Conservation (phyloP, 331 rosid species). For the Quercus phellos region DNA sequence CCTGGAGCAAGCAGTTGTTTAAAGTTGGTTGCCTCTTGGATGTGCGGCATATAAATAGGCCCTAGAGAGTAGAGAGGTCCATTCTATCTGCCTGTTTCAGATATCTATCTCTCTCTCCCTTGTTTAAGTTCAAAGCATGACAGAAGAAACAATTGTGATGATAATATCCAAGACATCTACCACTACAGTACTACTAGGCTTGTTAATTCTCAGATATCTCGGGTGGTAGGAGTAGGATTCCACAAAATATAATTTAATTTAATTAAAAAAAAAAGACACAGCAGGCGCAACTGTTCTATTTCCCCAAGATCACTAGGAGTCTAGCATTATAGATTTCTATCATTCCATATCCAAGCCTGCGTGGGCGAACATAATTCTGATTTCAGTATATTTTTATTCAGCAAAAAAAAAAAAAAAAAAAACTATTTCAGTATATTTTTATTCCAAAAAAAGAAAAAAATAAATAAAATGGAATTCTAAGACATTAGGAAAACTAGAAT, state of each 20-base stretch:
- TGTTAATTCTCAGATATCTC: background rate
- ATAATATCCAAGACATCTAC: constrained; percentile 6
- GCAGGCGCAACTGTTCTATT: constrained; percentile 3
- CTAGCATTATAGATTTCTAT: too few species aligned
- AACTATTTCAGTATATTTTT: too few species aligned
- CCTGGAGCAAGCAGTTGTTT: constrained; percentile 14
- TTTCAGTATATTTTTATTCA: too few species aligned
- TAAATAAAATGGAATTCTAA: too few species aligned
- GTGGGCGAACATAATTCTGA: too few species aligned
- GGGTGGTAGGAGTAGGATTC: background rate
- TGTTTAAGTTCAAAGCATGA: background rate
- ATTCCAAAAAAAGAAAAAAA: too few species aligned
- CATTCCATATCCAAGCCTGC: too few species aligned
- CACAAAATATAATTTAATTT: background rate
- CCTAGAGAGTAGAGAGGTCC: constrained; percentile 14
- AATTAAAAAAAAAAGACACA: background rate
- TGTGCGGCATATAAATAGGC: background rate
- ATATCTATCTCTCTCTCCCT: background rate
- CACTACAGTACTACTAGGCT: background rate
- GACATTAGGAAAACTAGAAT: too few species aligned
- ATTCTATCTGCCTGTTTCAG: background rate
- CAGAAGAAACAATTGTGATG: background rate
- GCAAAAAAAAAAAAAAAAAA: too few species aligned
- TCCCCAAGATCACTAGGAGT: background rate
- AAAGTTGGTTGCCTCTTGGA: constrained; percentile 6